Base-by-base conservation (phyloP, 371 early-diverging fungal genomes). In the Rhizopus stolonifer region DNA sequence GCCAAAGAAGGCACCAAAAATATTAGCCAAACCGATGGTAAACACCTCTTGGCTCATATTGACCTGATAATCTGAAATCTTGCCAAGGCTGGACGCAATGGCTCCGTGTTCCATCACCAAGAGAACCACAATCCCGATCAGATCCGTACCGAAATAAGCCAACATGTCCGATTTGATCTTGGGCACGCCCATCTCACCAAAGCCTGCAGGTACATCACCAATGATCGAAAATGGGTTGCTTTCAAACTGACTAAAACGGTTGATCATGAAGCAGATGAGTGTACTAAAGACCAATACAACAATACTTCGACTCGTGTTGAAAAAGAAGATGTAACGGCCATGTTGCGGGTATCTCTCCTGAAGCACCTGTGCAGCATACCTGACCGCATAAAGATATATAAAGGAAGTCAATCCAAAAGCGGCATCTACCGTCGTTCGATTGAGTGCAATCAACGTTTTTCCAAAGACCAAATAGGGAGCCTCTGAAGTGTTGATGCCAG, bases 51-150 rank as follows among this genome's bases (percentile, higher is more conserved):
- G 92, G 65, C 86, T 87, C 38, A 86, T 70, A 51, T 85, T 67
- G 17, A 85, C 60, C 53, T 46, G 68, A 54, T 72, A 72, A 54
- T 70, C 69, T n/a, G 80, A 83, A 60, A 59, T 73, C 74, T 75
- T 88, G 76, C 67, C 93, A 58, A 92, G 86, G 40, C 88, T 86
- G 60, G 88, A 88, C 46, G 84, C 72, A 45, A 95, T 86, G 6
- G 93, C 90, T 59, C 92, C 83, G 61, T 93, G 93, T 67, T 96
- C 96, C 69, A 95, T 72, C 40, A 94, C 73, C 34, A 83, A 61
- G 10, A 94, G 77, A n/a, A 93, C 72, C 9, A 86, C 73, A 15
- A 90, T 79, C 19, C 85, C 83, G 3, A 83, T 77, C 6, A 90
- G 50, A 53, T 86, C 76, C 9, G 72, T 57, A 0, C 65, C 54